Conservation (phyloP, 768 basidiomycete genomes). For the Lanmaoa rubissima region DNA sequence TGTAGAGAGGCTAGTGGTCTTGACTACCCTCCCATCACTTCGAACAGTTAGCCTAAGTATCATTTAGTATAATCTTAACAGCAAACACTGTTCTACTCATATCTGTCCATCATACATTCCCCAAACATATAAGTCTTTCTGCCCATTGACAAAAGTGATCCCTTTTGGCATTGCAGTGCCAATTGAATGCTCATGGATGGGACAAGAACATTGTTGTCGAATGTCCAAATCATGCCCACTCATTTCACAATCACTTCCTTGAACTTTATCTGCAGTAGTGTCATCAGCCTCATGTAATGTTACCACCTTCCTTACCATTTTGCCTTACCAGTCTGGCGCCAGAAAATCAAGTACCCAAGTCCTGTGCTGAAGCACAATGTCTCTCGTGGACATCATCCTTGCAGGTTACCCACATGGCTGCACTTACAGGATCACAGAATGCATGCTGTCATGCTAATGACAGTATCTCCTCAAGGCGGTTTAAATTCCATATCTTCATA, state of each 20-base stretch:
- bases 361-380: too few relatives aligned
- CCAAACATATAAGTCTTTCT: constrained; percentile 1
- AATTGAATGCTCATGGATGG: too few relatives aligned
- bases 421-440: neutral
- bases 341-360: too few relatives aligned
- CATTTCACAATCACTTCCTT: too few relatives aligned
- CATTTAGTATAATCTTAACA: neutral
- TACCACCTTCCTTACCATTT: neutral
- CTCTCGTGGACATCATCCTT: too few relatives aligned
- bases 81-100: neutral
- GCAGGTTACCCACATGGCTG: too few relatives aligned
- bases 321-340: neutral
- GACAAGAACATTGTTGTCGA: too few relatives aligned
- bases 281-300: too few relatives aligned
- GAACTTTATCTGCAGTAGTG: too few relatives aligned
- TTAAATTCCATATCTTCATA: neutral
- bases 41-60: neutral
- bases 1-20: neutral
- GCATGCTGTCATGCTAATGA: neutral
- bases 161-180: too few relatives aligned
- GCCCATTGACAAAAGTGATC: too few relatives aligned
- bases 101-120: neutral
- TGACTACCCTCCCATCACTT: neutral
- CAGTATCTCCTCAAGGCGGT: neutral
- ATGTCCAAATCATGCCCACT: too few relatives aligned